These are phyloP conservation scores for Ophiostoma sp. DNA, from an alignment of 2,329 filamentous ascomycete species.

Conservation along the genomic window DNA sequence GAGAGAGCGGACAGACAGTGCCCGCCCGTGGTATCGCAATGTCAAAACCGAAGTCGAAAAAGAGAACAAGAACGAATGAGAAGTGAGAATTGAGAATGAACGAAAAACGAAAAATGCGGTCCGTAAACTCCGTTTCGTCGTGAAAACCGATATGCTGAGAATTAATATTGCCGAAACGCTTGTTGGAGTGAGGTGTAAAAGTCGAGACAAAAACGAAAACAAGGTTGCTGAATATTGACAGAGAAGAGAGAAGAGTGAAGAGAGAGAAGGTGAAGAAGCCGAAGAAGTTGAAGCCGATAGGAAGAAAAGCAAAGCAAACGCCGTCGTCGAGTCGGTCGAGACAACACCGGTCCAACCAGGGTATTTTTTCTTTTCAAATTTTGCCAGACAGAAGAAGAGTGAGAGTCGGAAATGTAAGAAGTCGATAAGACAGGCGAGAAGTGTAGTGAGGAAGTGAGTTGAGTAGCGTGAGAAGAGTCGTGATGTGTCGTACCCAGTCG, in stretches of 20 bases:
- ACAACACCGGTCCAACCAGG: conserved; percentile 33
- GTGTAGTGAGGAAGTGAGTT: neutral
- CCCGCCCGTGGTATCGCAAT: conserved; percentile 36
- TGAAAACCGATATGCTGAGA: conserved; percentile 23
- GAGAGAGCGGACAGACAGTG: conserved; percentile 33
- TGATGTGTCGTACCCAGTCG: neutral
- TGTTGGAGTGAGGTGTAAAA: neutral
- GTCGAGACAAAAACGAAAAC: neutral
- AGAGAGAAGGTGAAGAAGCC: neutral
- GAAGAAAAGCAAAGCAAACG: neutral
- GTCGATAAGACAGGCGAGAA: neutral
- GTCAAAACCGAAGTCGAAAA: conserved; percentile 24
- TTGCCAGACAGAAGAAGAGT: conserved; percentile 19
- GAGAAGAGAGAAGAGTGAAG: neutral
- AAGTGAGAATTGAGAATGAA: conserved; percentile 29
- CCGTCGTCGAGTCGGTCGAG: neutral
- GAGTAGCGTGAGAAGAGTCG: neutral
- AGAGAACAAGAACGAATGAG: conserved; percentile 19
- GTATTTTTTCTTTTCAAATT: conserved; percentile 29
- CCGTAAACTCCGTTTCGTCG: conserved; percentile 40
- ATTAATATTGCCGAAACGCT: conserved; percentile 26
- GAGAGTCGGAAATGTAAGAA: neutral
- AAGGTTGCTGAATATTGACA: conserved; percentile 1
- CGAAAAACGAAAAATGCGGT: conserved; percentile 25
- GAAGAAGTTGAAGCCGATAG: neutral